Evolutionary conservation across 2,329 filamentous ascomycete genomes (phyloP).

Genomic region (Sordariomycetes sp.): DNA sequence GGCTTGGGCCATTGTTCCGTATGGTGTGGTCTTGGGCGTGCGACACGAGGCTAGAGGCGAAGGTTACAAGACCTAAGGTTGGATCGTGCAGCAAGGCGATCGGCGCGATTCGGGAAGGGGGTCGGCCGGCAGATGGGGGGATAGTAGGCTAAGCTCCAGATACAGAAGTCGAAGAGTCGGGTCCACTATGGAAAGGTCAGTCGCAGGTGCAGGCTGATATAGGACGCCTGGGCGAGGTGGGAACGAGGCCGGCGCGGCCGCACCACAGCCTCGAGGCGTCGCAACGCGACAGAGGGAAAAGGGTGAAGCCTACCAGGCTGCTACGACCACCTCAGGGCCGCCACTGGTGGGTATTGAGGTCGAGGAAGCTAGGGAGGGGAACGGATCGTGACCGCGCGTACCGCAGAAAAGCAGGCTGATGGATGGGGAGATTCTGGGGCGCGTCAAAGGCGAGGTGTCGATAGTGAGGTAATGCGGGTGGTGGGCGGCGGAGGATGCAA

Average conservation of each 20-base stretch:
- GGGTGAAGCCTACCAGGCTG: not conserved
- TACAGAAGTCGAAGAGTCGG: not conserved
- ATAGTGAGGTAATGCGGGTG: slow-evolving; percentile 3
- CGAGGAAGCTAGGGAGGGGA: not conserved
- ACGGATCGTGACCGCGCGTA: slow-evolving; percentile 3
- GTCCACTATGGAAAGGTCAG: slow-evolving; percentile 4
- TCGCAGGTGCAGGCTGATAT: slow-evolving; percentile 1
- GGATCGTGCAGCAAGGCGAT: not conserved
- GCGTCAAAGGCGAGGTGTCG: no score
- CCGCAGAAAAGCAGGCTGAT: not conserved
- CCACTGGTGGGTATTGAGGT: not conserved
- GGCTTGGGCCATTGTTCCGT: slow-evolving; percentile 62
- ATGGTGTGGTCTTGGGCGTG: slow-evolving; percentile 5
- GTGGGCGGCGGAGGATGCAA: not conserved
- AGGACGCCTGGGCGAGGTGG: not conserved
- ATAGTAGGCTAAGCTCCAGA: not conserved
- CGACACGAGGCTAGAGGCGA: not conserved
- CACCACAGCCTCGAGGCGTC: not conserved
- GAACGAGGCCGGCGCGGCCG: not conserved
- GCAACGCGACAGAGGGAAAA: not conserved
- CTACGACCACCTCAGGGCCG: not conserved
- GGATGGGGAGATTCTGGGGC: no score
- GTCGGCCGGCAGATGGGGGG: not conserved
- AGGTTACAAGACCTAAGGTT: not conserved
- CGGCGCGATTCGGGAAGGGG: not conserved